Conservation (phyloP, 306 rosid species). For the Clitoria ternatea region DNA sequence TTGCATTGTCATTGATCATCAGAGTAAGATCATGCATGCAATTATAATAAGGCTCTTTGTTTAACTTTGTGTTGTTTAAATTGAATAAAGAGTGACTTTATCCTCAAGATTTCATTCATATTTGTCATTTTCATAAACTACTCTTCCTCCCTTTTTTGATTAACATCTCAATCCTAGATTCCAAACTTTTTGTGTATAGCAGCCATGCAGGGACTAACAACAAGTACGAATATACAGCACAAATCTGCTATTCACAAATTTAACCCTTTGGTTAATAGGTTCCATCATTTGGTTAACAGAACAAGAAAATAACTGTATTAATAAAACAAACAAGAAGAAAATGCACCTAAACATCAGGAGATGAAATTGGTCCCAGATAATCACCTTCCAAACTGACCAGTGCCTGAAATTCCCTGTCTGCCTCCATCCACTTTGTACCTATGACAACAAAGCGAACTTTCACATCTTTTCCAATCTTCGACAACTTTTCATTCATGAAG, state of each 20-base stretch:
- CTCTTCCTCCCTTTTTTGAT: too few species aligned
- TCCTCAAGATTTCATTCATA: background rate
- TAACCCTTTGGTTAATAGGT: conserved; percentile 4
- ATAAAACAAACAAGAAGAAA: background rate
- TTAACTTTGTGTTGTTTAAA: background rate
- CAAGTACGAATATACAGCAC: background rate
- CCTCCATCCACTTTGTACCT: conserved; percentile 90
- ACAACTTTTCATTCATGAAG: conserved; percentile 54
- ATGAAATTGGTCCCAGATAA: conserved; percentile 66
- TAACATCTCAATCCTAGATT: too few species aligned
- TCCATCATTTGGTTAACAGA: background rate
- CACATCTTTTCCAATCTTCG: conserved; percentile 63
- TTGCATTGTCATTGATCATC: conserved; percentile 13
- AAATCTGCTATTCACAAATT: conserved; percentile 18
- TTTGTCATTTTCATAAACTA: too few species aligned
- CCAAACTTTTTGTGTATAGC: too few species aligned
- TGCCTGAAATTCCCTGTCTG: conserved; percentile 85
- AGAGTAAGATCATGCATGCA: conserved; percentile 10
- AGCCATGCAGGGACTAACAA: too few species aligned
- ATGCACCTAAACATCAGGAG: conserved; percentile 25
- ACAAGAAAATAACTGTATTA: background rate
- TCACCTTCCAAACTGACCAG: conserved; percentile 83
- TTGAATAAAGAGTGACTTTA: conserved; percentile 1
- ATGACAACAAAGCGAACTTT: conserved; percentile 63
- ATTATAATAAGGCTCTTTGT: background rate